These are phyloP conservation scores for Ganoderma lucidum DNA, from an alignment of 1,284 basidiomycete genomes.

Conservation along the genomic window DNA sequence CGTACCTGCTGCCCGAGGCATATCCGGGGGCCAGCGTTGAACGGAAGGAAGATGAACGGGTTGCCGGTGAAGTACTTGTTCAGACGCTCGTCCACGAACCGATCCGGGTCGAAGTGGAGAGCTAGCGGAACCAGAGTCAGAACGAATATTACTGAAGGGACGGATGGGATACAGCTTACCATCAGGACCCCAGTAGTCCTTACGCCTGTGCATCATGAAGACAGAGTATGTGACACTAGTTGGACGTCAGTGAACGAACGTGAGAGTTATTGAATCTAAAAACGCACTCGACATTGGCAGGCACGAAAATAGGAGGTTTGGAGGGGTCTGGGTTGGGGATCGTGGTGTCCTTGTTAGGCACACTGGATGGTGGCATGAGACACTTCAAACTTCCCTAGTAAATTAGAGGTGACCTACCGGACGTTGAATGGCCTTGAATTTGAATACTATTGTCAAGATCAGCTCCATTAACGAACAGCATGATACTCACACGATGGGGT, in stretches of 20 bases:
- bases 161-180: constrained; percentile 19
- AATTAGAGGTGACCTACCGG: constrained; percentile 24
- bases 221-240: constrained; percentile 36
- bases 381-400: not conserved
- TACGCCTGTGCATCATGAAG: constrained; percentile 41
- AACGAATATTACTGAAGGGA: too few species aligned
- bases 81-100: constrained; percentile 62
- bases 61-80: constrained; percentile 59
- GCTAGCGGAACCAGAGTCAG: constrained; percentile 40
- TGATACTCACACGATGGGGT: constrained; percentile 44
- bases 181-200: constrained; percentile 43
- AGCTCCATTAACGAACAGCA: not conserved
- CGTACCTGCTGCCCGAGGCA: constrained; percentile 65
- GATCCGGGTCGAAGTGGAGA: constrained; percentile 63
- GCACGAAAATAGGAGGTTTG: constrained; percentile 38
- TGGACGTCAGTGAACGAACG: not conserved
- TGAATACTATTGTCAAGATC: not conserved
- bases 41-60: constrained; percentile 68
- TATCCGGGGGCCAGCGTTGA: constrained; percentile 66
- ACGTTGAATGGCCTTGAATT: constrained; percentile 38
- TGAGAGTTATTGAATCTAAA: not conserved
- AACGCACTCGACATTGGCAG: constrained; percentile 32
- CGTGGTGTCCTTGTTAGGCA: constrained; percentile 31
- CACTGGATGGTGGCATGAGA: constrained; percentile 14
- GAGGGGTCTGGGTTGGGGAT: constrained; percentile 35